A percentile compares a stretch with the other conserved stretches of the same genome.
Evolutionary conservation across 1,139 yeast species (phyloP).

Genomic region (Saccharomyces uvarum): DNA sequence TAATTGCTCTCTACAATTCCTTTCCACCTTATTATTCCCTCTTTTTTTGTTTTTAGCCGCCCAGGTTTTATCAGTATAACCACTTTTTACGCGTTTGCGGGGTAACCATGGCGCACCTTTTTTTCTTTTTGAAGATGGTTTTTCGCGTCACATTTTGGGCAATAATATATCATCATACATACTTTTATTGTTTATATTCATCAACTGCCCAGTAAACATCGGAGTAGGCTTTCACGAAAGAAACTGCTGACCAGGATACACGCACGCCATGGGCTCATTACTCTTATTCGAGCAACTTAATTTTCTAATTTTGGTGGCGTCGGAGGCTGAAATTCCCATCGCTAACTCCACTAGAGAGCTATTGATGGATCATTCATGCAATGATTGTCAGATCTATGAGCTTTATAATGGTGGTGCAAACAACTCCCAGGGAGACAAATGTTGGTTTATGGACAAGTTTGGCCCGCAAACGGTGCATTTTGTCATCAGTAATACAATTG

Average conservation of each 20-base stretch:
- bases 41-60: neutral
- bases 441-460: constrained; percentile 6
- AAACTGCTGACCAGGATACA: neutral
- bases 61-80: neutral
- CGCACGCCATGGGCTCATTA: neutral
- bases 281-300: neutral
- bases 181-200: neutral
- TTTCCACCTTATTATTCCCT: neutral
- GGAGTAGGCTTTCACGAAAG: neutral
- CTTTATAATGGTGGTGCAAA: neutral
- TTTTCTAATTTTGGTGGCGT: neutral
- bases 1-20: no score
- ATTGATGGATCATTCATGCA: neutral
- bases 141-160: neutral
- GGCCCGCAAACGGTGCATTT: constrained; percentile 34
- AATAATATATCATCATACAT: neutral
- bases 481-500: constrained; percentile 46
- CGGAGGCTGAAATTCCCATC: neutral
- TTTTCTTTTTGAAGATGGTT: neutral
- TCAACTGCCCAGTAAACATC: neutral
- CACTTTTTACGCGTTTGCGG: neutral
- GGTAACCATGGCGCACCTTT: neutral
- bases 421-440: neutral
- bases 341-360: neutral
- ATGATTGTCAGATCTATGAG: neutral